Evolutionary conservation across 768 basidiomycete genomes (phyloP).

Genomic region (Phaeotremella skinneri): DNA sequence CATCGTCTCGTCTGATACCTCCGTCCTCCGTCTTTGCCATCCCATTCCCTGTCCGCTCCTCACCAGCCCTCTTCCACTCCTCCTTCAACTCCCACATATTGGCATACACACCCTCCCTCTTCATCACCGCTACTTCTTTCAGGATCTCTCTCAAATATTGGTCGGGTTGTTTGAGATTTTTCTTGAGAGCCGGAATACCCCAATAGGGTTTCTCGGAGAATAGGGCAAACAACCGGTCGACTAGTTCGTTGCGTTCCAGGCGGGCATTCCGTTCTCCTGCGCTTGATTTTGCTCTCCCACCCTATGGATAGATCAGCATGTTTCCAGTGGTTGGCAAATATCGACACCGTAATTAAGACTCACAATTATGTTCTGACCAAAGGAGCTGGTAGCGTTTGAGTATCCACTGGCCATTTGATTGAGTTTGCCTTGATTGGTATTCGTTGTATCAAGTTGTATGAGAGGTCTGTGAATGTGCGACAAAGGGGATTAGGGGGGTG

Average conservation of each 20-base stretch:
- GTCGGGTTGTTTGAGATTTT: conserved; percentile 36
- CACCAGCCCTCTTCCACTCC: conserved; percentile 13
- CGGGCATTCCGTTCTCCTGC: conserved; percentile 76
- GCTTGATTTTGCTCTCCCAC: conserved; percentile 13
- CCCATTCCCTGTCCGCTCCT: background rate
- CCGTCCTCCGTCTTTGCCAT: conserved; percentile 1
- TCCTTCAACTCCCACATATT: conserved; percentile 38
- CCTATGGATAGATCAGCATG: background rate
- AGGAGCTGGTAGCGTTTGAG: conserved; percentile 26
- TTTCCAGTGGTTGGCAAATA: background rate
- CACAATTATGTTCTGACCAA: conserved; percentile 32
- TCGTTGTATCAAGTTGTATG: conserved; percentile 27
- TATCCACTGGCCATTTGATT: conserved; percentile 43
- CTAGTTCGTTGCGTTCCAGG: conserved; percentile 80
- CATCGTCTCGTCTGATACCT: background rate
- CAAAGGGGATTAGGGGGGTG: background rate
- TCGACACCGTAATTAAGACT: conserved; percentile 9
- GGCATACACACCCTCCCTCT: conserved; percentile 32
- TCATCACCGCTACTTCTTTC: conserved; percentile 35
- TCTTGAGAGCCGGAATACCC: conserved; percentile 50
- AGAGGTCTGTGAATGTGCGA: conserved; percentile 26
- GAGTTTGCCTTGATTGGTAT: conserved; percentile 28
- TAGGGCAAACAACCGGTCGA: conserved; percentile 74
- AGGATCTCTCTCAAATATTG: conserved; percentile 38
- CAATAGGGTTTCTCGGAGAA: conserved; percentile 80